Percentiles rank a stretch among this genome's conserved stretches.
These are phyloP conservation scores for Mortierella sp. DNA, from an alignment of 371 early-diverging fungal species.

Conservation along the genomic window DNA sequence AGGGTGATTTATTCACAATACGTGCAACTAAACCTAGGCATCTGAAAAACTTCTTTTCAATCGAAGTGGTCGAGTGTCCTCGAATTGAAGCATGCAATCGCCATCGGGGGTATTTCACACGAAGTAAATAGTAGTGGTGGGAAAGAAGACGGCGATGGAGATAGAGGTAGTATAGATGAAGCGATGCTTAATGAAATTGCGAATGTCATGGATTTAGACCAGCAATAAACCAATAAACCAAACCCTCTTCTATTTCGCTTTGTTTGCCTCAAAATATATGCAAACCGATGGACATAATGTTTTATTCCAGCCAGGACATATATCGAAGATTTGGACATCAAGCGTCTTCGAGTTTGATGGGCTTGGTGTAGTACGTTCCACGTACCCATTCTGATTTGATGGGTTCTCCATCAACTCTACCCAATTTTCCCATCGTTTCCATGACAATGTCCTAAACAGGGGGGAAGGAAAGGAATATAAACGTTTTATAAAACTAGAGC, in stretches of 20 bases:
- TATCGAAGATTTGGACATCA: neutral
- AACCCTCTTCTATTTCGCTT: too few relatives aligned
- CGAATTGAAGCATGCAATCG: constrained; percentile 56
- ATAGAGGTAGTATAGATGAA: constrained; percentile 18
- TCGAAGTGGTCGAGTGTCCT: constrained; percentile 71
- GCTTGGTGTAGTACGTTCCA: neutral
- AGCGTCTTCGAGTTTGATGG: neutral
- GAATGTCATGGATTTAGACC: constrained; percentile 33
- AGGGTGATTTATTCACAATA: too few relatives aligned
- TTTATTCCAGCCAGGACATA: too few relatives aligned
- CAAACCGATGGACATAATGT: too few relatives aligned
- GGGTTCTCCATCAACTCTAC: too few relatives aligned
- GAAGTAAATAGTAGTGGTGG: neutral
- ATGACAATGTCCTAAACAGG: too few relatives aligned
- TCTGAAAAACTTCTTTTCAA: too few relatives aligned
- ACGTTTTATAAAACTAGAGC: too few relatives aligned
- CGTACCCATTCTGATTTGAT: neutral
- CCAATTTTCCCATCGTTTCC: too few relatives aligned
- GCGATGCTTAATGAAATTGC: constrained; percentile 22
- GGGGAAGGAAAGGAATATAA: too few relatives aligned
- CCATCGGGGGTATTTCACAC: neutral
- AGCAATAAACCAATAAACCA: neutral
- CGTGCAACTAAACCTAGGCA: too few relatives aligned
- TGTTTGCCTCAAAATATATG: too few relatives aligned
- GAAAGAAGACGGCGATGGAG: neutral